Evolutionary conservation across 73 alveolate genomes (phyloP).

Genomic region (Paramecium biaurelia): DNA sequence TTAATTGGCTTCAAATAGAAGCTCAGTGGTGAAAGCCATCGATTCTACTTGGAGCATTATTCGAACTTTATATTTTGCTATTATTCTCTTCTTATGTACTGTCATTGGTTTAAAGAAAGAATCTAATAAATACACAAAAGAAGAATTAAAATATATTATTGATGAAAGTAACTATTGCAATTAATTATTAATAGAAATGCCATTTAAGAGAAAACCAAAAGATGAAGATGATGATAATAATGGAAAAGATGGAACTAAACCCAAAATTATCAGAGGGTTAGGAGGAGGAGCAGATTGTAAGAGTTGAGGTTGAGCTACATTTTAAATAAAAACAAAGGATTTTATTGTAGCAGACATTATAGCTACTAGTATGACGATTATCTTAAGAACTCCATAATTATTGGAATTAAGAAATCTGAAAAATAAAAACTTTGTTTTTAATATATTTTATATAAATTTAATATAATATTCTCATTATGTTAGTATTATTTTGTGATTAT

Average conservation of each 20-base stretch:
- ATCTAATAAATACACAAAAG: background rate
- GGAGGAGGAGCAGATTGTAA: background rate
- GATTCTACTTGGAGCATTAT: background rate
- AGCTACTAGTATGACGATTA: background rate
- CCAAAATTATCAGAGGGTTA: background rate
- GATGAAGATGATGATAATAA: background rate
- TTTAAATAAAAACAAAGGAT: background rate
- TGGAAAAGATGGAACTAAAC: background rate
- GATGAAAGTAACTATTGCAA: background rate
- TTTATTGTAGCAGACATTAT: background rate
- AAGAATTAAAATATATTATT: background rate
- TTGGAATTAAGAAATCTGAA: background rate
- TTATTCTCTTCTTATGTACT: background rate
- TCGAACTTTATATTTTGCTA: background rate
- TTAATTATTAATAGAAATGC: background rate
- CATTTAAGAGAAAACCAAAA: background rate
- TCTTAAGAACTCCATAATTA: background rate
- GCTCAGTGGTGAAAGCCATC: background rate
- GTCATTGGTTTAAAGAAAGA: background rate
- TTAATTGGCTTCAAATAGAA: background rate
- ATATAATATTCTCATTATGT: background rate
- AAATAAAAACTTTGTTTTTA: background rate
- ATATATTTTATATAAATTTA: background rate
- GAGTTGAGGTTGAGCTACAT: conserved; percentile 7
- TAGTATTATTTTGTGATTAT: background rate